phyloP scores from a whole-genome alignment of 306 rosid species.

The Corylus americana region DNA sequence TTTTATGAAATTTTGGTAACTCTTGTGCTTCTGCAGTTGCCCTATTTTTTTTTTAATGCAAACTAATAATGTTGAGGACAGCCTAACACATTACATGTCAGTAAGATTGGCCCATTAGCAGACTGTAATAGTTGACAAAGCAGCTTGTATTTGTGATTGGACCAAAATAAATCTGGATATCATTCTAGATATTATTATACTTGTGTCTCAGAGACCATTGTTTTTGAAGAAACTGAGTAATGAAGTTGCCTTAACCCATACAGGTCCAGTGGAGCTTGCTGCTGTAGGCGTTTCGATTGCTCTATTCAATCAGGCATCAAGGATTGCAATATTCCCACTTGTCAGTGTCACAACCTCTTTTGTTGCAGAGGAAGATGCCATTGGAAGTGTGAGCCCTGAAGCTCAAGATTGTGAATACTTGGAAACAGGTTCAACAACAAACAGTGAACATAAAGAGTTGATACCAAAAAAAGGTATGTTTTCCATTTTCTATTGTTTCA shows the following conservation, averaged over 20 bases:
- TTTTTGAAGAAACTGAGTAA: neutral
- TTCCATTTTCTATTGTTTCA: neutral
- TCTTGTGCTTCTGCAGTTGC: neutral
- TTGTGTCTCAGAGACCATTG: neutral
- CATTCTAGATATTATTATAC: neutral
- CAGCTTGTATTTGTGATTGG: neutral
- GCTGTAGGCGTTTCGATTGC: constrained; percentile 98
- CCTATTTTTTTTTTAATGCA: neutral
- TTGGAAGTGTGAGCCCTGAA: constrained; percentile 36
- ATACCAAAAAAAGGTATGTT: constrained; percentile 56
- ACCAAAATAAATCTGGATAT: neutral
- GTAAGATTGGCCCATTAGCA: neutral
- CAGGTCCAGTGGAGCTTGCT: constrained; percentile 94
- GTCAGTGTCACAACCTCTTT: constrained; percentile 95
- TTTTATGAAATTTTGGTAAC: neutral
- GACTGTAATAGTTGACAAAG: neutral
- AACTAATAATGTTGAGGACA: neutral
- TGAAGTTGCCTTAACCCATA: constrained; percentile 19
- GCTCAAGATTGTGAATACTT: constrained; percentile 37
- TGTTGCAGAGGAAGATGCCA: constrained; percentile 91
- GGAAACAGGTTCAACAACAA: constrained; percentile 43
- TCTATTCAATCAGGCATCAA: constrained; percentile 85
- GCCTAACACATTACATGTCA: neutral
- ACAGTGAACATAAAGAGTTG: constrained; percentile 54
- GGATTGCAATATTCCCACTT: constrained; percentile 89